phyloP scores from a whole-genome alignment of 768 basidiomycete species.

The Termitomyces sp. region DNA sequence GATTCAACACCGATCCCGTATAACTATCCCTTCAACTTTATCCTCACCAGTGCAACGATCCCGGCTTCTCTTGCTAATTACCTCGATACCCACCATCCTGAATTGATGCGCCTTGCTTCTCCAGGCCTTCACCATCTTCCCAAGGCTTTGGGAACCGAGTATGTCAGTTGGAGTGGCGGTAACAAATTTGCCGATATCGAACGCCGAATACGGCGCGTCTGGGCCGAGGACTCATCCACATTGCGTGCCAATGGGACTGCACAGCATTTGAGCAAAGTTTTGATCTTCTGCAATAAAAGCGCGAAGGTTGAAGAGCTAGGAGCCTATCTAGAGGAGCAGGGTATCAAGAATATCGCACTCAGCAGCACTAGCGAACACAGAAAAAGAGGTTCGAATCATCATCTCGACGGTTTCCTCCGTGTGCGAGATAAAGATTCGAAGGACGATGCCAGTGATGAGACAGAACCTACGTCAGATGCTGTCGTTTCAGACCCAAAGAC shows the following conservation, averaged over 20 bases:
- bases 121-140: constrained; percentile 81
- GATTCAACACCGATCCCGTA: constrained; percentile 22
- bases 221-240: constrained; percentile 58
- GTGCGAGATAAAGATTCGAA: constrained; percentile 8
- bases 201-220: constrained; percentile 66
- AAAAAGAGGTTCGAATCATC: constrained; percentile 66
- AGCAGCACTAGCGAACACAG: constrained; percentile 60
- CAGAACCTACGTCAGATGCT: constrained; percentile 3
- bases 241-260: constrained; percentile 14
- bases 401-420: constrained; percentile 72
- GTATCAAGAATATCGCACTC: constrained; percentile 60
- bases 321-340: constrained; percentile 52
- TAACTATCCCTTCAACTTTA: constrained; percentile 73
- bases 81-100: constrained; percentile 59
- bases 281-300: constrained; percentile 83
- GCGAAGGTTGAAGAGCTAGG: constrained; percentile 63
- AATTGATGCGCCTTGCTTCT: constrained; percentile 70
- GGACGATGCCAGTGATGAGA: not conserved
- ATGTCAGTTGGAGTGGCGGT: constrained; percentile 74
- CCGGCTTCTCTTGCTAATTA: constrained; percentile 70
- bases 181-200: constrained; percentile 82
- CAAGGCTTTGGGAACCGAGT: constrained; percentile 61
- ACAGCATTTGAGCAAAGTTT: constrained; percentile 53
- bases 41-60: constrained; percentile 86
- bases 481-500: constrained; percentile 25